phyloP scores from a whole-genome alignment of 2,329 filamentous ascomycete species.

The Epichloe sylvatica region DNA sequence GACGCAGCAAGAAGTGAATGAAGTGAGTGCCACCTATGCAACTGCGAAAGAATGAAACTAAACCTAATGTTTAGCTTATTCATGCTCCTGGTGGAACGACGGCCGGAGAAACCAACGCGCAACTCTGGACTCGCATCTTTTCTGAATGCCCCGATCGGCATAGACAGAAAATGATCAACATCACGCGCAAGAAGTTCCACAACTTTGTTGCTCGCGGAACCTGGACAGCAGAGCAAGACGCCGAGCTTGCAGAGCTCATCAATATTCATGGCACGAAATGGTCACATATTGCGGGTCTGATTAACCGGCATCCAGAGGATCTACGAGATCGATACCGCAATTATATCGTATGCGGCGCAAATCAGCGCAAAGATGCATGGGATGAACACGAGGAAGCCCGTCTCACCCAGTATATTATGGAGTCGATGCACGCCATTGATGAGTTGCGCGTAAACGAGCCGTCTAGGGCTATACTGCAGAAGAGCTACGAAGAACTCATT shows the following conservation, averaged over 20 bases:
- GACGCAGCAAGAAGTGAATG: slow-evolving; percentile 33
- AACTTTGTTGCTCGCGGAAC: slow-evolving; percentile 44
- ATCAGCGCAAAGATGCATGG: slow-evolving; percentile 43
- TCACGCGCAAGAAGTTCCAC: slow-evolving; percentile 50
- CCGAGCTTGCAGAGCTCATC: slow-evolving; percentile 22
- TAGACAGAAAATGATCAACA: slow-evolving; percentile 40
- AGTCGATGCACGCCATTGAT: slow-evolving; percentile 36
- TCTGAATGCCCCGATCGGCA: slow-evolving; percentile 34
- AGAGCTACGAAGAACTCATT: slow-evolving; percentile 38
- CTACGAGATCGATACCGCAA: slow-evolving; percentile 58
- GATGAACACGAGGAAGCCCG: slow-evolving; percentile 42
- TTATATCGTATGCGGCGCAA: slow-evolving; percentile 45
- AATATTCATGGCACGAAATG: slow-evolving; percentile 36
- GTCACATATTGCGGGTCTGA: slow-evolving; percentile 44
- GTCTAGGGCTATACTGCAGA: slow-evolving; percentile 19
- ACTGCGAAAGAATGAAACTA: slow-evolving; percentile 2
- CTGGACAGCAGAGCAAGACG: slow-evolving; percentile 25
- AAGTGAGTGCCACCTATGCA: slow-evolving; percentile 19
- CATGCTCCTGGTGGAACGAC: slow-evolving; percentile 23
- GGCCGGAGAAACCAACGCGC: slow-evolving; percentile 21
- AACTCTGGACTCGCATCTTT: slow-evolving; percentile 38
- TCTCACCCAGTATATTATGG: slow-evolving; percentile 38
- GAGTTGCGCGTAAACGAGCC: slow-evolving; percentile 20
- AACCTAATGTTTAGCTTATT: slow-evolving; percentile 18
- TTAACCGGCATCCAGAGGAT: slow-evolving; percentile 52